Evolutionary conservation across 306 rosid genomes (phyloP).

Genomic region (apple (Malus domestica)): DNA sequence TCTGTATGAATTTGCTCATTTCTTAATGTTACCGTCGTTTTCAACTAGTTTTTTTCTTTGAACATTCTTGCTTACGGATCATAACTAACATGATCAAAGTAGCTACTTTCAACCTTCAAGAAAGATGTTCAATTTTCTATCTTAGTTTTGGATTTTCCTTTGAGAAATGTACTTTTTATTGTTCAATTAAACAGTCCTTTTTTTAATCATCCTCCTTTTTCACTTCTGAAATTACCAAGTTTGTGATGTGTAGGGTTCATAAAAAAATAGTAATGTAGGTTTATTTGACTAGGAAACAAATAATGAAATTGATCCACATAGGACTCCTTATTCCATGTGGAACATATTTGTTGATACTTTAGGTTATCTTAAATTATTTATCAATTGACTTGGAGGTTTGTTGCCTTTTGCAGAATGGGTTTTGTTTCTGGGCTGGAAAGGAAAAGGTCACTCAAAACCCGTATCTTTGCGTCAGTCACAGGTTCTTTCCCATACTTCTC

Average conservation of each 20-base stretch:
- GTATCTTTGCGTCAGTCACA: conserved; percentile 19
- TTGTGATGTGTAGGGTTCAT: too few relatives aligned
- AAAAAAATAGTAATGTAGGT: neutral
- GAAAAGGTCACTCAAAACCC: conserved; percentile 5
- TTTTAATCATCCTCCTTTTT: neutral
- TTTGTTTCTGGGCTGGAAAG: conserved; percentile 4
- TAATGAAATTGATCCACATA: neutral
- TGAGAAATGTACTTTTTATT: neutral
- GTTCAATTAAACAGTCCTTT: neutral
- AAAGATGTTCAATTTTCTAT: neutral
- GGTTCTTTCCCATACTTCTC: conserved; percentile 14
- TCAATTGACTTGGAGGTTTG: neutral
- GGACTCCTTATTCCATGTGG: neutral
- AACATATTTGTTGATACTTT: neutral
- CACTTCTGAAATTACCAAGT: neutral
- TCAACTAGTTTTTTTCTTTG: neutral
- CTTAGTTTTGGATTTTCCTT: neutral
- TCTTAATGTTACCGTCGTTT: neutral
- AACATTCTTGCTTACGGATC: neutral
- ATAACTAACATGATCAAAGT: neutral
- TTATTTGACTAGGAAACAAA: neutral
- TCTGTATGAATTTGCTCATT: neutral
- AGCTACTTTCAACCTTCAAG: neutral
- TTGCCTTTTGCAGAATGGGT: conserved; percentile 13
- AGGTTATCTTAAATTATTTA: neutral